Base-by-base conservation (phyloP, 2,329 filamentous ascomycete species). In the Pseudogymnoascus sp. region DNA sequence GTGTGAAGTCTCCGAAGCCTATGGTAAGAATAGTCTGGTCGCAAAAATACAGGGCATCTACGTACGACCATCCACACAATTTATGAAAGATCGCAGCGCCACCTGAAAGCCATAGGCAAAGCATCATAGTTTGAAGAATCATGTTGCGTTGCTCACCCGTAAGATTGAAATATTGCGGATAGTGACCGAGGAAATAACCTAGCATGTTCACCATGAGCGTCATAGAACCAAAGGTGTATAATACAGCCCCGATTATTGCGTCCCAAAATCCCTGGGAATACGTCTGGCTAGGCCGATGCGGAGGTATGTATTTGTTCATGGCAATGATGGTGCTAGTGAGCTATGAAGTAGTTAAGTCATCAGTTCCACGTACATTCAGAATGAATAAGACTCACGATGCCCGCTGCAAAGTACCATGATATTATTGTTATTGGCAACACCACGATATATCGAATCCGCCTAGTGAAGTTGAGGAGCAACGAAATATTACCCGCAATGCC, bases 121-220 rank as follows among this genome's bases (percentile, higher is more conserved):
- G 90, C 63, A 89, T 78, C 75, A 96, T 96, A 1, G 91, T 96
- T 75, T 97, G 93, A 28, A 96, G 77, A 80, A 97, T 96, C 21
- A 97, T 78, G 0, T 91, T 96, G 8, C 93, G 84, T 74, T 97
- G 93, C 65, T 88, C 88, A 62, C 87, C 84, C 0, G 89, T 93
- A 23, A 96, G 80, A 68, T 83, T 79, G 68, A 96, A 96, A 70
- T 91, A 87, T 68, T 90, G 88, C 5, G 82, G 82, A 69, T 96
- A 96, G 68, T 90, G 88, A 1, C 80, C 79, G 0, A 87, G 77
- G 64, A 88, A 84, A 67, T 87, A 88, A 1, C 86, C 87, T 12
- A 88, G 74, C 84, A 89, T 88, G 67, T 90, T 90, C 66, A 88
- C 73, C 80, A 88, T 85, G 1, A 90, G 75, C 6, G 88, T 77